Evolutionary conservation across 768 basidiomycete species (phyloP).

Genomic region (Mycena belliarum): DNA sequence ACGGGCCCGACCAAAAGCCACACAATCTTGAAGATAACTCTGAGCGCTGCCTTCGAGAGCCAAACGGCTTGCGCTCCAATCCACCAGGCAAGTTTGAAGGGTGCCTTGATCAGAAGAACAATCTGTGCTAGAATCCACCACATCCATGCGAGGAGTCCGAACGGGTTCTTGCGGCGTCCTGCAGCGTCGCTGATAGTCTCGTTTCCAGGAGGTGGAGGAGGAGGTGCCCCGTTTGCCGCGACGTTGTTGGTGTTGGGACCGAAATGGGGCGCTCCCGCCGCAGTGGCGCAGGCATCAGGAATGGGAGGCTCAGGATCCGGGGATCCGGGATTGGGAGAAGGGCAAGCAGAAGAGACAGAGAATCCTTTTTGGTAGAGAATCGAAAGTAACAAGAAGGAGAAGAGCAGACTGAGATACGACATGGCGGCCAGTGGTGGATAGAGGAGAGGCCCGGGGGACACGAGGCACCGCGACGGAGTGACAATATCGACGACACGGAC

Average conservation of each 20-base stretch:
- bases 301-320: neutral
- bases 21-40: too few species aligned
- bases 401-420: neutral
- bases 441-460: neutral
- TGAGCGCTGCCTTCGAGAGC: too few species aligned
- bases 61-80: too few species aligned
- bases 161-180: neutral
- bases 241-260: neutral
- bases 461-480: neutral
- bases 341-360: neutral
- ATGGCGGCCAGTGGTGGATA: neutral
- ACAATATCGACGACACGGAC: neutral
- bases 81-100: neutral
- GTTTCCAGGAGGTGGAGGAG: constrained; percentile 3
- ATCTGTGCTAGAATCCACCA: neutral
- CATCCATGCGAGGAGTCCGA: neutral
- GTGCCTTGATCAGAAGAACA: neutral
- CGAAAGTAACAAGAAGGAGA: neutral
- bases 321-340: neutral
- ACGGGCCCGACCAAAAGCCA: too few species aligned
- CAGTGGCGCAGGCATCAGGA: neutral
- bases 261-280: neutral
- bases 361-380: neutral
- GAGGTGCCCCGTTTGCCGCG: neutral
- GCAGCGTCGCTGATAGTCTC: neutral